A percentile compares a stretch with the other conserved stretches of the same genome.
Conservation (phyloP, 225 moss, liverwort and hornwort species). For the Neckera pumila region DNA sequence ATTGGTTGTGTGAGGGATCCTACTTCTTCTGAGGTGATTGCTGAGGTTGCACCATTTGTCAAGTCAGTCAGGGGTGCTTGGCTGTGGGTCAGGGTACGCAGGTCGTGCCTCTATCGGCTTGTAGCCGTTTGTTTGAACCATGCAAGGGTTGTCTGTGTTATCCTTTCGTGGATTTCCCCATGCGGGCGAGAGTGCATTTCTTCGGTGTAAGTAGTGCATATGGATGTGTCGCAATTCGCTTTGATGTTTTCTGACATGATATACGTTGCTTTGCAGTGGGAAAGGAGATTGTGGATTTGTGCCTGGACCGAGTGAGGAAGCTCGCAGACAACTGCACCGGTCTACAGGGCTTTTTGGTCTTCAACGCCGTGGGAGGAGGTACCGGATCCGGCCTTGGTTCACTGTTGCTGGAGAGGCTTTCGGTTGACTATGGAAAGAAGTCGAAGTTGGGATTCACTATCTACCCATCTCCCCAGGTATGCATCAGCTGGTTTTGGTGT, state of each 20-base stretch:
- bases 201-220: neutral
- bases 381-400: conserved; percentile 41
- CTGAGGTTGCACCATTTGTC: neutral
- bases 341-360: conserved; percentile 37
- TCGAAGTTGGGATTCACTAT: conserved; percentile 49
- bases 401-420: conserved; percentile 37
- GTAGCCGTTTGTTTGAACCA: neutral
- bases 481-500: neutral
- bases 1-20: neutral
- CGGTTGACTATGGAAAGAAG: conserved; percentile 52
- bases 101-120: too few species aligned
- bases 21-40: too few species aligned
- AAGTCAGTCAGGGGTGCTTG: neutral
- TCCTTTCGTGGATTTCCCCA: neutral
- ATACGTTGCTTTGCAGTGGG: conserved; percentile 11
- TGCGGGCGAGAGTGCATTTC: neutral
- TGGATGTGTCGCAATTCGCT: neutral
- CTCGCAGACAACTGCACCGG: conserved; percentile 50
- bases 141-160: neutral
- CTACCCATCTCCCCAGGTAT: conserved; percentile 48
- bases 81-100: neutral
- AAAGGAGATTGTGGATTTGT: conserved; percentile 55
- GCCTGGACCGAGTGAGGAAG: conserved; percentile 50
- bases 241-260: neutral
- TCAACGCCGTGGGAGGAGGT: conserved; percentile 45